These are phyloP conservation scores for Rhodotorula sp. DNA, from an alignment of 1,284 basidiomycete species.

Conservation along the genomic window DNA sequence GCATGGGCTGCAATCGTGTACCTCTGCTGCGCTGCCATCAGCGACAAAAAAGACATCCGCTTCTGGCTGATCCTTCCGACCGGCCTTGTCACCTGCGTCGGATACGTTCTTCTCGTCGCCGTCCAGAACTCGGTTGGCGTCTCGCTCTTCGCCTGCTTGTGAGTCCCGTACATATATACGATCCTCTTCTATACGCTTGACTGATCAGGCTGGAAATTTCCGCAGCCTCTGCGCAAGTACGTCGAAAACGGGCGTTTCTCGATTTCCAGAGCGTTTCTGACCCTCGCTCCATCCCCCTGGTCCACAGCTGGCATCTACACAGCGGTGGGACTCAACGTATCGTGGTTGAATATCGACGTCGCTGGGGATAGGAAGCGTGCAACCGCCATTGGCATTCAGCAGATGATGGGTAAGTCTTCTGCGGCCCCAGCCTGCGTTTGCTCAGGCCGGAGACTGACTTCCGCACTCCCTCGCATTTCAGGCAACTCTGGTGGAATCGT, in stretches of 20 bases:
- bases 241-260: background rate
- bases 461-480: background rate
- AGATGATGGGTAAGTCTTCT: constrained; percentile 7
- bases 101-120: constrained; percentile 15
- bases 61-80: constrained; percentile 22
- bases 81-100: constrained; percentile 12
- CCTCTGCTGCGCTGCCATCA: constrained; percentile 7
- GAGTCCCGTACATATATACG: background rate
- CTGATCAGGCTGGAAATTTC: background rate
- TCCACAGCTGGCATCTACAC: constrained; percentile 1
- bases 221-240: constrained; percentile 8
- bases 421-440: too few relatives aligned
- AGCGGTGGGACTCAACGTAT: constrained; percentile 14
- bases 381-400: constrained; percentile 22
- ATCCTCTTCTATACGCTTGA: background rate
- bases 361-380: constrained; percentile 11
- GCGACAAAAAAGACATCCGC: constrained; percentile 15
- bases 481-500: too few relatives aligned
- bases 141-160: constrained; percentile 23
- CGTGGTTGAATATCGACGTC: background rate
- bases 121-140: background rate
- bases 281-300: background rate
- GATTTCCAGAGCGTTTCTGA: background rate
- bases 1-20: constrained; percentile 23
- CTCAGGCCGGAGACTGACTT: background rate